Base-by-base conservation (phyloP, 1,284 basidiomycete genomes). In the Tilletia caries region DNA sequence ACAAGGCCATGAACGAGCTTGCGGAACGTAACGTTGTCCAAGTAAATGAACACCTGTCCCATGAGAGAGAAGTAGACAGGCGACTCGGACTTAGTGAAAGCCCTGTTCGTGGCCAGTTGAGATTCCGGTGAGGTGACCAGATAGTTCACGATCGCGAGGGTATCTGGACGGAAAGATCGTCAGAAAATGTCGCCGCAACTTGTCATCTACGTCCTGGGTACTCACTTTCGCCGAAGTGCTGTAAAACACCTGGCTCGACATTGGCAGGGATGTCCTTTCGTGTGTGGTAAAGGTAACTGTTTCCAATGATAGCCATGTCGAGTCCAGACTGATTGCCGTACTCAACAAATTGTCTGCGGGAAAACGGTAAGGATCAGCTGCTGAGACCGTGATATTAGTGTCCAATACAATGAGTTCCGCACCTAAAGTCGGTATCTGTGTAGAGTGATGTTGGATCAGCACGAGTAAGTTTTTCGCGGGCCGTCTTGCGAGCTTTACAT, bases 211-310 rank as follows among this genome's bases (percentile, higher is more conserved):
- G 48, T 15, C 25, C 6, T 20, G 37, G n/a, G 13, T 29, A 48
- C 54, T 37, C 60, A 72, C 97, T 98, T 73, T 93, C 91, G 27
- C 89, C 93, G 89, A 98, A 96, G 85, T 98, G 92, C 86, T 95
- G 85, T 2, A 85, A 70, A 1, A 91, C 91, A 32, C 93, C 92
- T 2, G 88, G 85, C 82, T 93, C 86, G 64, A 95, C 91, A 77
- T 93, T 89, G 74, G 90, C 89, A 4, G 92, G 91, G 2, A 90
- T 79, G 83, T 95, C 93, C 87, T 89, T 91, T 68, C 91, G 89
- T 84, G 92, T 95, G 83, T 95, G 93, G 82, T 95, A 96, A 70
- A 94, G 86, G 82, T 98, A 98, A 73, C 90, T 92, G 83, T 96
- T 93, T 25, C 93, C 92, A 13, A 97, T 90, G 43, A 98, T 86